These are phyloP conservation scores for Aspergillus mulundensis DNA, from an alignment of 495 filamentous ascomycete genomes.

Conservation along the genomic window DNA sequence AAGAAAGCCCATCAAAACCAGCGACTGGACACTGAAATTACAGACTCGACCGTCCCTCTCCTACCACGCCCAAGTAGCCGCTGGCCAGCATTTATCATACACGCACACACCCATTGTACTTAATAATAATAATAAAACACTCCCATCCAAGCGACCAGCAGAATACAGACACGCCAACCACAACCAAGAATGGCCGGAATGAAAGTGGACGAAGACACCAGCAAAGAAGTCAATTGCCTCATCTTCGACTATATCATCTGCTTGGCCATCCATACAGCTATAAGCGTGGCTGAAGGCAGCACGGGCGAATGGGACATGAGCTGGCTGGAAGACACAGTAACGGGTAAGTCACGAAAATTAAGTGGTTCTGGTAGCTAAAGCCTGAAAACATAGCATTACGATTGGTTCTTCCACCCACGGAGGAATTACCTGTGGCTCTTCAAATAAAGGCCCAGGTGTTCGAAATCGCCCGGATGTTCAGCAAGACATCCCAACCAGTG, in stretches of 20 bases:
- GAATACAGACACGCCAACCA: background rate
- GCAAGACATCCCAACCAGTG: slow-evolving; percentile 19
- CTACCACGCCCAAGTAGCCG: too few species aligned
- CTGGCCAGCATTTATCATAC: too few species aligned
- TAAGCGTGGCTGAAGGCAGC: slow-evolving; percentile 15
- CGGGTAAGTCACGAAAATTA: slow-evolving; percentile 18
- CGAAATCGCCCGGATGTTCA: background rate
- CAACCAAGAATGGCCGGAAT: slow-evolving; percentile 10
- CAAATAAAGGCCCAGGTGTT: slow-evolving; percentile 2
- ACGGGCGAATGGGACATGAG: slow-evolving; percentile 14
- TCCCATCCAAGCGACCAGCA: too few species aligned
- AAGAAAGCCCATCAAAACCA: too few species aligned
- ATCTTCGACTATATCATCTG: slow-evolving; percentile 55
- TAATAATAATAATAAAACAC: too few species aligned
- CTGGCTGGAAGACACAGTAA: slow-evolving; percentile 22
- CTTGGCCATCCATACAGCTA: slow-evolving; percentile 31
- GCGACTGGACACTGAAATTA: too few species aligned
- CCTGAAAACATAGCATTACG: slow-evolving; percentile 7
- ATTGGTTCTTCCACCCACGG: background rate
- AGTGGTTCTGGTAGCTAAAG: background rate
- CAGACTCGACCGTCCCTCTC: too few species aligned
- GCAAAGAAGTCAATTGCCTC: slow-evolving; percentile 43
- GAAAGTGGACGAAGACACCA: slow-evolving; percentile 21
- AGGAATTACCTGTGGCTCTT: background rate
- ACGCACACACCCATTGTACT: too few species aligned